Percentiles rank a stretch among this genome's conserved stretches.
phyloP scores from a whole-genome alignment of 345 rosid genomes.

The Anacardium occidentale region DNA sequence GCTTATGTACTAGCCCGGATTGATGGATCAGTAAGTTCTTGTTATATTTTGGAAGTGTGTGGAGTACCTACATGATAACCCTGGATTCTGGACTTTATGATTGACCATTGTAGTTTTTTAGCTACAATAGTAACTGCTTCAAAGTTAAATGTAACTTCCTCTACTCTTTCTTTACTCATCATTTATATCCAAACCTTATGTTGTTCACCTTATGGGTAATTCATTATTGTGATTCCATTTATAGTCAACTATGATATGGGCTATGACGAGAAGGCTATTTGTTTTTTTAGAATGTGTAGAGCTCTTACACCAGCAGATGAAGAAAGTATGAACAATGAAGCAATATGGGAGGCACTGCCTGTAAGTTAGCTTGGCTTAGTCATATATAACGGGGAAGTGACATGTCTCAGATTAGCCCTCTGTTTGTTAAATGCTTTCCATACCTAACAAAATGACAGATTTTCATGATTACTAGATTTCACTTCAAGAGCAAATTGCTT shows the following conservation, averaged over 20 bases:
- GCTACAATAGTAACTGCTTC: neutral
- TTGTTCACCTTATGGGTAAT: neutral
- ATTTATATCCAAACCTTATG: neutral
- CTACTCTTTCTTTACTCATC: neutral
- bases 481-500: neutral
- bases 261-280: conserved; percentile 18
- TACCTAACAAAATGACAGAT: neutral
- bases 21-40: neutral
- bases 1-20: neutral
- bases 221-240: neutral
- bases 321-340: conserved; percentile 81
- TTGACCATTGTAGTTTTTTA: neutral
- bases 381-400: neutral
- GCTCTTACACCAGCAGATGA: conserved; percentile 96
- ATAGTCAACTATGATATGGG: neutral
- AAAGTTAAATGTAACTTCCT: neutral
- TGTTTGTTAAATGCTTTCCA: neutral
- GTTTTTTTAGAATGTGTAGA: conserved; percentile 76
- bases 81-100: neutral
- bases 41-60: neutral
- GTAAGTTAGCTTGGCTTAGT: conserved; percentile 43
- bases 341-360: conserved; percentile 96
- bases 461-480: neutral
- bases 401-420: conserved; percentile 5
- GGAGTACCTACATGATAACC: neutral